These are phyloP conservation scores for Apiotrichum veenhuisii DNA, from an alignment of 1,284 basidiomycete species.

Conservation along the genomic window DNA sequence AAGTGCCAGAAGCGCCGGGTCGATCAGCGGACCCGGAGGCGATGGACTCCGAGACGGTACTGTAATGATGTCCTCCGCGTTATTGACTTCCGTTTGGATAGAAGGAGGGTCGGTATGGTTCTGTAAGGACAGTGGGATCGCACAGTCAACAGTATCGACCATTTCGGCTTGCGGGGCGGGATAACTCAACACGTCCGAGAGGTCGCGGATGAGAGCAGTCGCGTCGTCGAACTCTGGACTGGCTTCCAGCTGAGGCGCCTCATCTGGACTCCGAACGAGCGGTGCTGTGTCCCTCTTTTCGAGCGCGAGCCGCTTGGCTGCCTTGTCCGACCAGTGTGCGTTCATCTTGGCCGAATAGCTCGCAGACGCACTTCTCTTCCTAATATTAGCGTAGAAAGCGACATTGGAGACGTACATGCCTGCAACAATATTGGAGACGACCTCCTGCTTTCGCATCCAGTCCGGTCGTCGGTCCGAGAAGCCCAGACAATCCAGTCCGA, in stretches of 20 bases:
- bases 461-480: slow-evolving; percentile 76
- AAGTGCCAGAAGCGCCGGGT: slow-evolving; percentile 7
- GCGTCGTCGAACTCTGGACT: background rate
- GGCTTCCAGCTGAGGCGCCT: background rate
- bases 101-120: background rate
- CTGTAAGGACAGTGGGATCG: background rate
- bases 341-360: slow-evolving; percentile 2
- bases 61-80: background rate
- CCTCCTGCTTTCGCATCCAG: slow-evolving; percentile 59
- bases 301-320: background rate
- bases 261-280: background rate
- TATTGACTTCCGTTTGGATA: background rate
- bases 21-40: background rate
- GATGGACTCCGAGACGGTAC: background rate
- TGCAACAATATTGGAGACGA: slow-evolving; percentile 2
- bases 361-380: slow-evolving; percentile 4
- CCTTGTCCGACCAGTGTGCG: background rate
- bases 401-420: slow-evolving; percentile 6
- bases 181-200: background rate
- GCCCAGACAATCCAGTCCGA: slow-evolving; percentile 76
- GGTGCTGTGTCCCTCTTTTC: background rate
- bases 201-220: background rate
- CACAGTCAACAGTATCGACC: background rate
- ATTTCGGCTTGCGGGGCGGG: background rate
- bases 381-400: background rate